Percentiles rank a stretch among this genome's conserved stretches.
phyloP scores from a whole-genome alignment of 192 early-diverging fungal species.

The Entomortierella chlamydospora region DNA sequence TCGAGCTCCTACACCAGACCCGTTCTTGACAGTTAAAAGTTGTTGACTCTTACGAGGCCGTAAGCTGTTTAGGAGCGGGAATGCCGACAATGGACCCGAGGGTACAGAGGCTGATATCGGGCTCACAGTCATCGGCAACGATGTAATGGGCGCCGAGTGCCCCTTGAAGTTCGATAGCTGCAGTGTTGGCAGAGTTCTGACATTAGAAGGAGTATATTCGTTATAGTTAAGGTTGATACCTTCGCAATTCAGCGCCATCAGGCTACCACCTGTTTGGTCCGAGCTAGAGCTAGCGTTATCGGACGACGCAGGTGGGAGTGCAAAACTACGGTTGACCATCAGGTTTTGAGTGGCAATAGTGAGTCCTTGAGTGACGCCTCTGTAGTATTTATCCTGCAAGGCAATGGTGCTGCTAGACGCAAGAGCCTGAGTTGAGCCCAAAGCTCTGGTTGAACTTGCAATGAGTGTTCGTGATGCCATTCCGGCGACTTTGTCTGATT shows the following conservation, averaged over 20 bases:
- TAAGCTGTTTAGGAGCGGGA: slow-evolving; percentile 45
- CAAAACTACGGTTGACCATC: slow-evolving; percentile 47
- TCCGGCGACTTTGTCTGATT: slow-evolving; percentile 20
- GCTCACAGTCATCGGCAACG: slow-evolving; percentile 22
- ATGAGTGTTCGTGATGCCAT: slow-evolving; percentile 3
- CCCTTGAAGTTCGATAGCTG: slow-evolving; percentile 14
- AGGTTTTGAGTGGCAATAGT: slow-evolving; percentile 47
- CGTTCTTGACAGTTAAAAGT: slow-evolving; percentile 5
- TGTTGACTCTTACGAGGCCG: slow-evolving; percentile 50
- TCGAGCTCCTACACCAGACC: not conserved
- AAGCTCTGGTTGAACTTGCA: not conserved
- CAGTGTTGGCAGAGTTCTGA: slow-evolving; percentile 28
- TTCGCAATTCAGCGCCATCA: slow-evolving; percentile 39
- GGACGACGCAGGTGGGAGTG: slow-evolving; percentile 17
- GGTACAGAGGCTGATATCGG: slow-evolving; percentile 14
- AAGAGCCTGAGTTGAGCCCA: slow-evolving; percentile 3
- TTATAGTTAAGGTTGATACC: slow-evolving; percentile 46
- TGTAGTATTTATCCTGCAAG: not conserved
- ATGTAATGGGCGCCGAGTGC: slow-evolving; percentile 9
- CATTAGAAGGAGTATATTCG: slow-evolving; percentile 10
- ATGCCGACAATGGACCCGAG: slow-evolving; percentile 27
- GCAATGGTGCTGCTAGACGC: not conserved
- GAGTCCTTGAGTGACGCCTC: slow-evolving; percentile 29
- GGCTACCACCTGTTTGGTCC: not conserved
- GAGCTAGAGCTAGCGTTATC: slow-evolving; percentile 4